Evolutionary conservation across 345 rosid species (phyloP).

Genomic region (Citrus australasica): DNA sequence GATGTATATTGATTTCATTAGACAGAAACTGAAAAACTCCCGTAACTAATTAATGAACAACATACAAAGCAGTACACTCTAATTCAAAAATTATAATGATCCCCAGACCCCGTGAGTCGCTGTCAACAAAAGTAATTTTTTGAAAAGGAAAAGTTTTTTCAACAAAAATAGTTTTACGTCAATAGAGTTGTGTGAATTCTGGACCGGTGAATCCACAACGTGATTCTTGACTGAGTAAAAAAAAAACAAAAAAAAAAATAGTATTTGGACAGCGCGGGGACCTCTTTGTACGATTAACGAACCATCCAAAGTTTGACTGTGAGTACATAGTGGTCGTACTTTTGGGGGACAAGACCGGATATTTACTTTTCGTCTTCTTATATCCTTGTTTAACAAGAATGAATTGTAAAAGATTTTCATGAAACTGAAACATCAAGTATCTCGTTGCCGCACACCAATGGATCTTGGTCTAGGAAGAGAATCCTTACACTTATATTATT

Average conservation of each 20-base stretch:
- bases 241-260: no score
- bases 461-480: accelerated
- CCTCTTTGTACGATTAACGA: background rate
- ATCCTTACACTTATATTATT: no score
- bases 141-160: no score
- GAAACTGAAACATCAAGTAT: background rate
- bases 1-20: no score
- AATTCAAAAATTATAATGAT: no score
- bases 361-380: background rate
- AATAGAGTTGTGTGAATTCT: background rate
- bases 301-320: background rate
- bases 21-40: no score
- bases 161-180: no score
- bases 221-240: background rate
- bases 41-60: no score
- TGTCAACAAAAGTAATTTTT: background rate
- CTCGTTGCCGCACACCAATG: background rate
- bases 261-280: background rate
- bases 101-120: no score
- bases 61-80: no score
- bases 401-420: background rate
- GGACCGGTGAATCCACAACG: background rate
- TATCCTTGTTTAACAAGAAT: background rate
- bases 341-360: background rate
- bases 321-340: background rate